A percentile compares a stretch with the other conserved stretches of the same genome.
Conservation (phyloP, 768 basidiomycete genomes). For the Amyloporia xantha region DNA sequence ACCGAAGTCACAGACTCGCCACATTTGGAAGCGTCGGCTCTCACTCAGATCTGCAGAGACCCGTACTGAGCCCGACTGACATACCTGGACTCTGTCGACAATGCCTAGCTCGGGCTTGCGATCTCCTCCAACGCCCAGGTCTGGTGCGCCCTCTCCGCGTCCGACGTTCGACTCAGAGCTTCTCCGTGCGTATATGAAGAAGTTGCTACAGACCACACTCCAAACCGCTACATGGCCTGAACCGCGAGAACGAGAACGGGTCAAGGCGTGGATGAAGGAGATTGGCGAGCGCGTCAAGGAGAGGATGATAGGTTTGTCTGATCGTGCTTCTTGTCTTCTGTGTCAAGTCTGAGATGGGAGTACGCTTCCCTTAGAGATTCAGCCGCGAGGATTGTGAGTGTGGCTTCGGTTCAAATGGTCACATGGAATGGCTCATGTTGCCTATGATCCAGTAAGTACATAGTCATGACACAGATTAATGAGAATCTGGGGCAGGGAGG, state of each 20-base stretch:
- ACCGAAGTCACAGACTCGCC: constrained; percentile 4
- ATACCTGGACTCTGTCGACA: not conserved
- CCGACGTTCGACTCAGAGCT: constrained; percentile 64
- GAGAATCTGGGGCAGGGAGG: constrained; percentile 84
- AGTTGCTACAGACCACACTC: constrained; percentile 65
- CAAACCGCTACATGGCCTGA: constrained; percentile 62
- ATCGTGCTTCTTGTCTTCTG: not conserved
- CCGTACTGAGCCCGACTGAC: not conserved
- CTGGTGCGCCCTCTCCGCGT: constrained; percentile 52
- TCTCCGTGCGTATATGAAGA: constrained; percentile 76
- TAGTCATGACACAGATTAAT: constrained; percentile 78
- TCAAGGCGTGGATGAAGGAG: constrained; percentile 75
- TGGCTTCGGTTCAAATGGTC: not conserved
- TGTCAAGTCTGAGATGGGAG: not conserved
- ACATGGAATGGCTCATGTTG: constrained; percentile 4
- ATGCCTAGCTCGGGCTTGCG: constrained; percentile 9
- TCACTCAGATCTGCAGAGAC: not conserved
- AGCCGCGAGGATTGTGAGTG: constrained; percentile 76
- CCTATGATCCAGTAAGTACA: constrained; percentile 59
- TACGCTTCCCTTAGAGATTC: constrained; percentile 45
- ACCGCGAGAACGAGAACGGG: constrained; percentile 59
- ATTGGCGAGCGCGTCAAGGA: constrained; percentile 81
- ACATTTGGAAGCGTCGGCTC: not conserved
- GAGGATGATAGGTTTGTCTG: constrained; percentile 56
- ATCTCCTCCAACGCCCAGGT: constrained; percentile 16